phyloP scores from a whole-genome alignment of 2,329 filamentous ascomycete species.

The Fusarium staphyleae region DNA sequence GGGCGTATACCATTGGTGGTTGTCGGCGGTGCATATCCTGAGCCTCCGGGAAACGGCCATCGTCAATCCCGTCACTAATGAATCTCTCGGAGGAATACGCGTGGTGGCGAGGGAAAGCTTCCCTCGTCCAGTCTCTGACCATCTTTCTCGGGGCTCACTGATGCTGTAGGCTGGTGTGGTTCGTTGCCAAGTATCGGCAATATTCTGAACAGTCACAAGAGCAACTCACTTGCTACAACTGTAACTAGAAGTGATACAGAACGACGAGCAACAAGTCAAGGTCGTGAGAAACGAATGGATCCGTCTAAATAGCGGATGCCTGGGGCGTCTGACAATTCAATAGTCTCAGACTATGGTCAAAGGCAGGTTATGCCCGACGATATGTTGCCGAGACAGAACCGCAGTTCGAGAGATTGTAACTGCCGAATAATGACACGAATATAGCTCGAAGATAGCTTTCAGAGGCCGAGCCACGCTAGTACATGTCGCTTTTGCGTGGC shows the following conservation, averaged over 20 bases:
- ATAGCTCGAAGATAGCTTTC: slow-evolving; percentile 3
- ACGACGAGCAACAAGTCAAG: not conserved
- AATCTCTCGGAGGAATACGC: slow-evolving; percentile 44
- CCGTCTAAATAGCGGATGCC: not conserved
- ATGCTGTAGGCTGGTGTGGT: not conserved
- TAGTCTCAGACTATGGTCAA: not conserved
- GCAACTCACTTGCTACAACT: slow-evolving; percentile 1
- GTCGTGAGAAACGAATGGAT: no score
- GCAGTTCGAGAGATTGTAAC: not conserved
- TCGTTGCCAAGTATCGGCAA: not conserved
- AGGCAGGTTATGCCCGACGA: not conserved
- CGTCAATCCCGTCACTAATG: slow-evolving; percentile 41
- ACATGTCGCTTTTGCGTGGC: slow-evolving; percentile 19
- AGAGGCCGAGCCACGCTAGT: slow-evolving; percentile 8
- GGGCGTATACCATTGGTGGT: slow-evolving; percentile 49
- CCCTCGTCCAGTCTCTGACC: slow-evolving; percentile 53
- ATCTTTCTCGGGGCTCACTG: slow-evolving; percentile 39
- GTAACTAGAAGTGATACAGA: not conserved
- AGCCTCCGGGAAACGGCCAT: slow-evolving; percentile 46
- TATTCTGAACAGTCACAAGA: slow-evolving; percentile 1
- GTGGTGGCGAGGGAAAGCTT: slow-evolving; percentile 48
- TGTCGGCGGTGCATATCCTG: slow-evolving; percentile 48
- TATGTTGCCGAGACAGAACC: not conserved
- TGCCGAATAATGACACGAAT: slow-evolving; percentile 3
- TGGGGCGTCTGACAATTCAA: not conserved